phyloP scores from a whole-genome alignment of 345 rosid genomes.

The Cardamine chenopodiifolia region DNA sequence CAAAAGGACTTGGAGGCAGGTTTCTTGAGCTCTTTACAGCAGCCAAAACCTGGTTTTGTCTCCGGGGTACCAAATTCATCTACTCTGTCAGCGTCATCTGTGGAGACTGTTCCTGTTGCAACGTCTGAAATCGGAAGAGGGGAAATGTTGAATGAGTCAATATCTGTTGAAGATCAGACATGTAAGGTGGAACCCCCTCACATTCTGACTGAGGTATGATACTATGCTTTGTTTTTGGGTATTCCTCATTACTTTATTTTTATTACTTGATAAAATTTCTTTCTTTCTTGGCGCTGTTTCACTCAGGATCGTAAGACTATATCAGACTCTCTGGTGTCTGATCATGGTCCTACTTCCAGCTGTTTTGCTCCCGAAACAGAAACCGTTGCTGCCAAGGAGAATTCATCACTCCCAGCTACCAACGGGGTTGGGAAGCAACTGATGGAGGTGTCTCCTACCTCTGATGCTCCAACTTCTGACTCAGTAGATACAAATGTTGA shows the following conservation, averaged over 20 bases:
- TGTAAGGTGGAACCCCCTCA: constrained; percentile 49
- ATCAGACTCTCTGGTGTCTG: constrained; percentile 40
- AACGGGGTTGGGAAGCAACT: constrained; percentile 37
- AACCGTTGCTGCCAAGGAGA: constrained; percentile 39
- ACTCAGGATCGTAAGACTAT: constrained; percentile 25
- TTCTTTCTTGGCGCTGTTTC: constrained; percentile 11
- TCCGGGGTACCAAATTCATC: constrained; percentile 35
- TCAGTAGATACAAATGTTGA: constrained; percentile 42
- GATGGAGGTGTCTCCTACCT: constrained; percentile 35
- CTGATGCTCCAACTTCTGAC: constrained; percentile 37
- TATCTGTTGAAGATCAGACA: constrained; percentile 57
- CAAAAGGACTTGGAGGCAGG: constrained; percentile 47
- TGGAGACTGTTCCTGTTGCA: constrained; percentile 35
- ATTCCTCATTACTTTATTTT: background rate
- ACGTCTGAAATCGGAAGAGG: constrained; percentile 46
- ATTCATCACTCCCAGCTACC: constrained; percentile 30
- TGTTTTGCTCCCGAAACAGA: constrained; percentile 43
- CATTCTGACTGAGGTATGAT: constrained; percentile 55
- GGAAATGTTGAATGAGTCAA: constrained; percentile 52
- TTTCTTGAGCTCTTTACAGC: constrained; percentile 45
- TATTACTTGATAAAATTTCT: constrained; percentile 7
- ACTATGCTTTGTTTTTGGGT: constrained; percentile 1
- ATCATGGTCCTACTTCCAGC: constrained; percentile 41
- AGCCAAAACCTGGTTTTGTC: constrained; percentile 46
- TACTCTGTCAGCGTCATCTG: constrained; percentile 40